Percentiles rank a stretch among this genome's conserved stretches.
Conservation (phyloP, 139 green algal species). For the Spirogloea muscicola region DNA sequence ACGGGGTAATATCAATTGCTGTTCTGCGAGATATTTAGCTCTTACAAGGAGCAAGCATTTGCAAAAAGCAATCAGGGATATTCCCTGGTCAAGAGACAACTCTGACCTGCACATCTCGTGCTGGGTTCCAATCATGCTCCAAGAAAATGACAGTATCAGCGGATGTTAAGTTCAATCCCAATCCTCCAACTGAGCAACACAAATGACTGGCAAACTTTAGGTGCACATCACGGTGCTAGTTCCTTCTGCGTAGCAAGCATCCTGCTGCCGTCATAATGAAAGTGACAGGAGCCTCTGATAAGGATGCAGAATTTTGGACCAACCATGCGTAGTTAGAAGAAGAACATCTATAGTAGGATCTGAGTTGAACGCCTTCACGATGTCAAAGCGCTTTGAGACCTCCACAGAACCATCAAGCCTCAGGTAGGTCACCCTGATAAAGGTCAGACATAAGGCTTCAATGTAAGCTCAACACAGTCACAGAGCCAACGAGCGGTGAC, state of each 20-base stretch:
- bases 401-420: conserved; percentile 85
- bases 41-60: too few relatives aligned
- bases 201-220: background rate
- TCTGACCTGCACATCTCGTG: background rate
- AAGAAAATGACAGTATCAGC: background rate
- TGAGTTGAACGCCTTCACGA: conserved; percentile 86
- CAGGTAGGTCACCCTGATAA: conserved; percentile 68
- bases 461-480: background rate
- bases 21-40: too few relatives aligned
- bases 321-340: conserved; percentile 86
- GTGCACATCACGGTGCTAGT: too few relatives aligned
- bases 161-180: background rate
- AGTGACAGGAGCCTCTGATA: background rate
- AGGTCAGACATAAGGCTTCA: background rate
- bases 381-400: conserved; percentile 64
- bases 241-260: too few relatives aligned
- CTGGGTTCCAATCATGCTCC: background rate
- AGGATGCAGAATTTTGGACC: background rate
- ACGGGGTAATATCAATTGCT: too few relatives aligned
- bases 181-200: background rate
- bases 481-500: background rate
- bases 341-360: conserved; percentile 97
- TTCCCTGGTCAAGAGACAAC: background rate
- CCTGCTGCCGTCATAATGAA: background rate
- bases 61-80: too few relatives aligned